Base-by-base conservation (phyloP, 2,329 filamentous ascomycete species). In the Aspergillus floridensis region DNA sequence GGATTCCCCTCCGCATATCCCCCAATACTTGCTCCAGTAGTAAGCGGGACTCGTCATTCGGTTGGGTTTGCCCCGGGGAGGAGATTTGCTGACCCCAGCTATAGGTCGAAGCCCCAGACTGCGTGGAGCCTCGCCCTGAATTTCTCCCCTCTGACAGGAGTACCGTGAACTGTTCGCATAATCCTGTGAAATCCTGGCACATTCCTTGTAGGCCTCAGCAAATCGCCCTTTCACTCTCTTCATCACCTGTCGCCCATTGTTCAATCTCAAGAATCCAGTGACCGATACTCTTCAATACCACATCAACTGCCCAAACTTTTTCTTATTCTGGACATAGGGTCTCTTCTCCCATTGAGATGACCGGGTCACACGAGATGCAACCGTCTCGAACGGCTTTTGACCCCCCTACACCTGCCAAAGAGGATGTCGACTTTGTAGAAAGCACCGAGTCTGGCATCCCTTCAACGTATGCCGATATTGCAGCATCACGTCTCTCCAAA, bases 351-450 rank as follows among this genome's bases (percentile, higher is more conserved):
- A 48, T 7, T 41, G 24, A 32, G 5, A 72, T 72, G 71, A 51
- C 60, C 59, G 44, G 59, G 7, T 68, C 67, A 5, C 53, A 70
- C 32, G 70, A 73, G 56, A 65, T 73, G 65, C 68, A 71, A 49
- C 56, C 60, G 35, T 50, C 68, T 56, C 61, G 59, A 24, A 41
- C 58, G 31, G 57, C 19, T 29, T 63, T 60, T n/a, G 60, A 65
- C 21, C 41, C 24, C 19, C 62, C 61, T 24, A 56, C 31, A 38
- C 47, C 24, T 19, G 56, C 53, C 47, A 73, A 74, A 56, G 47
- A 62, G 35, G 66, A 67, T 32, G 68, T 72, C 56, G 64, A 70
- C 38, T 58, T 73, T 24, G 62, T 73, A 35, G 71, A 73, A 61
- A 72, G 68, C 26, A 67, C 67, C 38, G 70, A 68, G 14, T 57